A percentile compares a stretch with the other conserved stretches of the same genome.
Evolutionary conservation across 495 filamentous ascomycete genomes (phyloP).

Genomic region (Chaetomium tenue): DNA sequence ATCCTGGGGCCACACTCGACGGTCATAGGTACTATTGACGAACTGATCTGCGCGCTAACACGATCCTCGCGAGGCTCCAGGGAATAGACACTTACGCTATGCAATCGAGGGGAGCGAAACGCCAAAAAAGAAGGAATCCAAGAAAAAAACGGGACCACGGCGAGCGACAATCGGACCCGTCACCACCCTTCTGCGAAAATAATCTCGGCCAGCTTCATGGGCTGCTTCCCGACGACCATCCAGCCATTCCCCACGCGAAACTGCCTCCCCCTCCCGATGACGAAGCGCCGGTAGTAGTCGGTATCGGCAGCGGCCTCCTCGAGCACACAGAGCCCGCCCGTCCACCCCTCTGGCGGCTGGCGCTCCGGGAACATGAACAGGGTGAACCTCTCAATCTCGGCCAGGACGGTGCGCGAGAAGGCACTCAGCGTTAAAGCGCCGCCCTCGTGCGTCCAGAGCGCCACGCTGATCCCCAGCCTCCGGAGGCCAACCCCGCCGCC

Average conservation of each 20-base stretch:
- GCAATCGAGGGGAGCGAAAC: neutral
- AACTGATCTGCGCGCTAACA: neutral
- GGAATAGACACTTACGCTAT: neutral
- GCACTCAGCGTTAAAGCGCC: constrained; percentile 30
- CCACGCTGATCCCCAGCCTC: constrained; percentile 58
- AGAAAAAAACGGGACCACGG: neutral
- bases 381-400: constrained; percentile 32
- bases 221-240: constrained; percentile 32
- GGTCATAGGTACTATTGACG: neutral
- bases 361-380: constrained; percentile 30
- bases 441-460: constrained; percentile 55
- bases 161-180: neutral
- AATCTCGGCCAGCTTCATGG: constrained; percentile 31
- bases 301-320: constrained; percentile 16
- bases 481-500: constrained; percentile 50
- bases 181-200: constrained; percentile 30
- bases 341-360: constrained; percentile 28
- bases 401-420: constrained; percentile 31
- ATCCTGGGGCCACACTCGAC: neutral
- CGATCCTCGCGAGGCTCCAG: neutral
- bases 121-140: neutral
- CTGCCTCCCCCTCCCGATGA: constrained; percentile 28
- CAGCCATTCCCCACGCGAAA: constrained; percentile 31
- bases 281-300: constrained; percentile 29
- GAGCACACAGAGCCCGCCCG: constrained; percentile 23